These are phyloP conservation scores for Linum tenue DNA, from an alignment of 345 rosid genomes.

Conservation along the genomic window DNA sequence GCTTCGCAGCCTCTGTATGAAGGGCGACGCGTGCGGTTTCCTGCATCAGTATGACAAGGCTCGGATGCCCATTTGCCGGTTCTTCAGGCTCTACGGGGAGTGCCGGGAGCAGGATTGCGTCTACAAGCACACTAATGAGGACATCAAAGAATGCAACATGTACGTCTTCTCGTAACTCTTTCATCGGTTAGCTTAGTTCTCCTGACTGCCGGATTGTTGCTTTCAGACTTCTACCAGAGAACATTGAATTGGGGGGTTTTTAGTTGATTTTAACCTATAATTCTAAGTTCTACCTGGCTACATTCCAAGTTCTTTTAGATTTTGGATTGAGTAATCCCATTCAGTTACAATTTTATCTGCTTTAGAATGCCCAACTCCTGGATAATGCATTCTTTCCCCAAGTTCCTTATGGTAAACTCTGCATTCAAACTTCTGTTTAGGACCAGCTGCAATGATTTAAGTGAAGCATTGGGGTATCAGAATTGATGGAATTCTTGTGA, in stretches of 20 bases:
- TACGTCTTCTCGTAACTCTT: slow-evolving; percentile 19
- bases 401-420: not conserved
- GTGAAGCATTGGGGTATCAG: not conserved
- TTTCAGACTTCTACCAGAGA: not conserved
- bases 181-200: not conserved
- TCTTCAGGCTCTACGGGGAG: slow-evolving; percentile 82
- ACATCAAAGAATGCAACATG: slow-evolving; percentile 98
- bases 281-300: too few relatives aligned
- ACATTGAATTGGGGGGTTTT: too few relatives aligned
- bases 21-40: slow-evolving; percentile 97
- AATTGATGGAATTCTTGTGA: not conserved
- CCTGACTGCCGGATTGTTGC: not conserved
- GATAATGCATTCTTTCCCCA: not conserved
- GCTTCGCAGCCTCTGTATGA: slow-evolving; percentile 97
- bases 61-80: slow-evolving; percentile 93
- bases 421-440: not conserved
- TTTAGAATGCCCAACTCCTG: too few relatives aligned
- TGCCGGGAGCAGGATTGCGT: slow-evolving; percentile 98
- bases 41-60: slow-evolving; percentile 97
- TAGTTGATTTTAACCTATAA: too few relatives aligned
- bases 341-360: not conserved
- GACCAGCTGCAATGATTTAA: not conserved
- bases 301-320: not conserved
- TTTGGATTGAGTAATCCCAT: not conserved
- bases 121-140: slow-evolving; percentile 93